Base-by-base conservation (phyloP, 2,329 filamentous ascomycete genomes). In the Fusarium robinianum region DNA sequence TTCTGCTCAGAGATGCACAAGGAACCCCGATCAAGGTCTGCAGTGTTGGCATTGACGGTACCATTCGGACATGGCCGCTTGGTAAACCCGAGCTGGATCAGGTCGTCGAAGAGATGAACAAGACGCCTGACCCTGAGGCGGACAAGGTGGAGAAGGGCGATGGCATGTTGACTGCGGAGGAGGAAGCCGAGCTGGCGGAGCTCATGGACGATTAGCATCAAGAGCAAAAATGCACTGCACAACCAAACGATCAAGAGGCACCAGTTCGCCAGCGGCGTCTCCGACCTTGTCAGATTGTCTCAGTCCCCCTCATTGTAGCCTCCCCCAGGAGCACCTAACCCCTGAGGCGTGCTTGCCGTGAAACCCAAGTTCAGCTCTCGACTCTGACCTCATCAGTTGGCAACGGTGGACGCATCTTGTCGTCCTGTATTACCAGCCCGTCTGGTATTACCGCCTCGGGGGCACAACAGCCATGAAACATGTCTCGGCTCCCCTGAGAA, bases 111-210 rank as follows among this genome's bases (percentile, higher is more conserved):
- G 73, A 70, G 55, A 72, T 73, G 3, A 53, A 63, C 31, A 67
- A 76, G 55, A 74, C 72, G 36, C 63, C 66, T 41, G 78, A 81
- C 54, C 76, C 78, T 3, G 75, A 81, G 50, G 74, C 78, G 55
- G 71, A 72, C 18, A 67, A 73, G 42, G 67, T 72, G 43, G 67
- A 74, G 45, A 63, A 65, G 55, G 67, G 67, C 22, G 71, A 70
- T 52, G 72, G 75, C 25, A 49, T 84, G 62, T 72, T 96, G 68
- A 96, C 90, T 5, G 86, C 82, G 9, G 92, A 97, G 58, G 94
- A 99, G 67, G 92, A 97, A 68, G 85, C 87, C 5, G 94, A 97
- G 67, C 74, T 99, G 53, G 91, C 90, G 10, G 94, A 91, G 53
- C 71, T 99, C 65, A 88, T 99, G 88, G 89, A 85, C 51, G 84